These are phyloP conservation scores for Colletotrichum sp. DNA, from an alignment of 2,329 filamentous ascomycete genomes.

Conservation along the genomic window DNA sequence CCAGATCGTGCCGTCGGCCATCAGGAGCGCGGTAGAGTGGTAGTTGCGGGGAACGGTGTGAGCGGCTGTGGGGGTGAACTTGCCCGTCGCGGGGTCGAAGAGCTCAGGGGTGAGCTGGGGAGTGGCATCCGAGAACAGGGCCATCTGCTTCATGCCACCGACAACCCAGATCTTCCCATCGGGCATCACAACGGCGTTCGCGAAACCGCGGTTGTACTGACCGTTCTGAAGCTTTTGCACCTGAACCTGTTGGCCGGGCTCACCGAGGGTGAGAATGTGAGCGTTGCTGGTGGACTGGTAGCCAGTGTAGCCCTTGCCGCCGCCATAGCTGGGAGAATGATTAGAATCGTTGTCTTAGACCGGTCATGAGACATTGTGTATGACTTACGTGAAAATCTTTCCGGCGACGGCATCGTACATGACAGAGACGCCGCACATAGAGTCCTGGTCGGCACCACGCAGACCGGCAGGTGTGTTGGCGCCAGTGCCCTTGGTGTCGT, in stretches of 20 bases:
- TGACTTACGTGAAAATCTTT: constrained; percentile 51
- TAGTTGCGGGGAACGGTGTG: constrained; percentile 50
- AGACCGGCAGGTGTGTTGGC: constrained; percentile 41
- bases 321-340: constrained; percentile 39
- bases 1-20: constrained; percentile 54
- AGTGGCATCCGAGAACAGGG: constrained; percentile 49
- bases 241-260: constrained; percentile 19
- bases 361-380: fast-evolving
- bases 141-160: constrained; percentile 46
- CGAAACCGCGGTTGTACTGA: constrained; percentile 42
- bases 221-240: not conserved
- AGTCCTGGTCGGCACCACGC: constrained; percentile 46
- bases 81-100: constrained; percentile 39
- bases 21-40: constrained; percentile 51
- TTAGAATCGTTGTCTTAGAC: not conserved
- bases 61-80: constrained; percentile 24
- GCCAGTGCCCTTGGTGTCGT: constrained; percentile 47
- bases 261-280: constrained; percentile 52
- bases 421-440: constrained; percentile 60
- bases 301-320: constrained; percentile 47
- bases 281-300: constrained; percentile 46
- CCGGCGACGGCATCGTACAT: constrained; percentile 66
- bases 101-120: constrained; percentile 47
- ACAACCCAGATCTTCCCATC: constrained; percentile 50
- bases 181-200: constrained; percentile 50